Base-by-base conservation (phyloP, 495 filamentous ascomycete species). In the Zalerion maritima region DNA sequence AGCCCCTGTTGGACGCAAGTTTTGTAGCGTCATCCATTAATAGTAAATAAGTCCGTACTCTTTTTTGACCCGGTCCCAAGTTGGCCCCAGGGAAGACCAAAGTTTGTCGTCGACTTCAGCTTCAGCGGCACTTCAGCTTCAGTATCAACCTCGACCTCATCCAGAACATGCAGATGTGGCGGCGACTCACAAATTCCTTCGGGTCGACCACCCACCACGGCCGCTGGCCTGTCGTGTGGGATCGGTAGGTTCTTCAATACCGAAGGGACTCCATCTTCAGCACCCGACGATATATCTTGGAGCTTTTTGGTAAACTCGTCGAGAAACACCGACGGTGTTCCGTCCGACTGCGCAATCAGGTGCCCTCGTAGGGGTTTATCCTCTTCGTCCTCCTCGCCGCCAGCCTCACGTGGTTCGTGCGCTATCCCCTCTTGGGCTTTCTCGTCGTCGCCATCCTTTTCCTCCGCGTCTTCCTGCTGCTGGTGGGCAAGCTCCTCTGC, bases 81-180 rank as follows among this genome's bases (percentile, higher is more conserved):
- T 12, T 47, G 35, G 4, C 46, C 46, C 6, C 46, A 30, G 28
- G 46, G 46, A 18, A 30, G 35, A 12, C 73, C 73, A 54, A 78
- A 78, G 45, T 78, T 78, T 26, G 52, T 69, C n/a, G 62, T 61
- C 10, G 51, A 52, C 32, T 58, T 74, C 37, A 78, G 52, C 45
- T 64, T 73, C 21, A 75, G 48, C 21, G 67, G 64, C 14, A 73
- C 57, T 9, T 71, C 68, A 19, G 18, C 19, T 24, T 51, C 35
- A 2, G 36, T 36, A 21, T 45, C 41, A 6, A 24, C 18, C 3
- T 37, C 32, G 4, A 34, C 21, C 20, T 35, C 23, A 6, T 21
- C 24, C 1, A 13, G 13, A 17, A 12, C 10, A 18, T 28, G 8
- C 18, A 13, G 4, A 6, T 5, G 28, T 31, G 11, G 28, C 14